Evolutionary conservation across 257 asterid species (phyloP).

Genomic region (Primulina tabacum): DNA sequence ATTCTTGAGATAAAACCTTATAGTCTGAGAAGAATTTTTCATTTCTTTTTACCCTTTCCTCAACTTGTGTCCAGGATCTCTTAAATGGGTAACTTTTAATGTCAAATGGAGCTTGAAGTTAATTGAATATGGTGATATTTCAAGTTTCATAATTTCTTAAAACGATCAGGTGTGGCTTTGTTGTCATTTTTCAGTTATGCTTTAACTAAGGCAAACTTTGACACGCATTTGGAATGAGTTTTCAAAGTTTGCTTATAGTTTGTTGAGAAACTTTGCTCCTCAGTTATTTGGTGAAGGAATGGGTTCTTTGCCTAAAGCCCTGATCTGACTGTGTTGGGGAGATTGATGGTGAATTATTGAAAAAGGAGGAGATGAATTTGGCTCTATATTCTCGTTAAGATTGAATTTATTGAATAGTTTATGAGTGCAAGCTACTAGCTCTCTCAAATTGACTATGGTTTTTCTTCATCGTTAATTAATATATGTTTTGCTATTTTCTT

Average conservation of each 20-base stretch:
- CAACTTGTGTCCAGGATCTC: neutral
- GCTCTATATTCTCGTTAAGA: conserved; percentile 18
- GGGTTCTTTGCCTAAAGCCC: conserved; percentile 6
- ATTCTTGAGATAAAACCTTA: neutral
- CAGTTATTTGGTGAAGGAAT: neutral
- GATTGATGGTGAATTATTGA: conserved; percentile 19
- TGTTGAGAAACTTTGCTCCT: conserved; percentile 1
- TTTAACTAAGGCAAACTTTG: conserved; percentile 9
- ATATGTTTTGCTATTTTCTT: conserved; percentile 1
- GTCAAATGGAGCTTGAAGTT: neutral
- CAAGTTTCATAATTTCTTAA: neutral
- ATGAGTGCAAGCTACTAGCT: conserved; percentile 19
- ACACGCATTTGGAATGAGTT: neutral
- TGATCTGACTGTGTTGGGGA: conserved; percentile 1
- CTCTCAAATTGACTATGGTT: conserved; percentile 9
- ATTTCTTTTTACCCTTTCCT: neutral
- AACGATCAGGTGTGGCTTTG: neutral
- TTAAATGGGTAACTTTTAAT: neutral
- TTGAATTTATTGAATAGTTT: conserved; percentile 15
- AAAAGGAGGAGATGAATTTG: conserved; percentile 4
- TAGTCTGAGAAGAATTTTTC: conserved; percentile 11
- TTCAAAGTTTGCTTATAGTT: neutral
- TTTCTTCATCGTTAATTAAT: conserved; percentile 1
- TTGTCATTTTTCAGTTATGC: neutral
- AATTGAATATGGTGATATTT: neutral